Evolutionary conservation across 2,329 filamentous ascomycete genomes (phyloP).

Genomic region (Colletotrichum sp.): DNA sequence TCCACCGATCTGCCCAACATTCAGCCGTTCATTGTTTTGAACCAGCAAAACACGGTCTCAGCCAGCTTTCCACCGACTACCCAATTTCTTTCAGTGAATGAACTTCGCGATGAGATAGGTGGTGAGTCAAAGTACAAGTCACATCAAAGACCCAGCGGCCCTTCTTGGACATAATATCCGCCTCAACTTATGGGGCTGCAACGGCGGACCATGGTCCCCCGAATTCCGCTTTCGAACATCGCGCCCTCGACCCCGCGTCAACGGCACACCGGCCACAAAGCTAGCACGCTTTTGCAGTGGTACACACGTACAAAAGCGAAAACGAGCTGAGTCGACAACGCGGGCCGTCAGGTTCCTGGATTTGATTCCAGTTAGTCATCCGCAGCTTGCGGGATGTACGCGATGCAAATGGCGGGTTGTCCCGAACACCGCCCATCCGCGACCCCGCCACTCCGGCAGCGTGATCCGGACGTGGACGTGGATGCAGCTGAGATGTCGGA

Average conservation of each 20-base stretch:
- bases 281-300: background rate
- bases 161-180: background rate
- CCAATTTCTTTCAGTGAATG: rapidly evolving
- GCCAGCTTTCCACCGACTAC: background rate
- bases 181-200: slow-evolving; percentile 2
- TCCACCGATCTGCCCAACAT: background rate
- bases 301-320: background rate
- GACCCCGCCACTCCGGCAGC: background rate
- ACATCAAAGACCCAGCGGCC: background rate
- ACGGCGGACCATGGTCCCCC: slow-evolving; percentile 12
- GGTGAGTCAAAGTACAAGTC: background rate
- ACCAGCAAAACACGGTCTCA: background rate
- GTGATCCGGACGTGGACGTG: background rate
- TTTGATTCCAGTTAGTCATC: background rate
- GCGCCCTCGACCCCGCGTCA: background rate
- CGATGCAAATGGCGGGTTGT: background rate
- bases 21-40: background rate
- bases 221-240: slow-evolving; percentile 12
- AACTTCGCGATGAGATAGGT: background rate
- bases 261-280: background rate
- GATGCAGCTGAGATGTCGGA: background rate
- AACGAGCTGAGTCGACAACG: background rate
- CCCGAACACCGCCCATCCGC: background rate
- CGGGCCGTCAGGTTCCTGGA: background rate
- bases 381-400: background rate